A percentile compares a stretch with the other conserved stretches of the same genome.
Evolutionary conservation across 805 yeast genomes (phyloP).

Genomic region (Yueomyces sinensis): DNA sequence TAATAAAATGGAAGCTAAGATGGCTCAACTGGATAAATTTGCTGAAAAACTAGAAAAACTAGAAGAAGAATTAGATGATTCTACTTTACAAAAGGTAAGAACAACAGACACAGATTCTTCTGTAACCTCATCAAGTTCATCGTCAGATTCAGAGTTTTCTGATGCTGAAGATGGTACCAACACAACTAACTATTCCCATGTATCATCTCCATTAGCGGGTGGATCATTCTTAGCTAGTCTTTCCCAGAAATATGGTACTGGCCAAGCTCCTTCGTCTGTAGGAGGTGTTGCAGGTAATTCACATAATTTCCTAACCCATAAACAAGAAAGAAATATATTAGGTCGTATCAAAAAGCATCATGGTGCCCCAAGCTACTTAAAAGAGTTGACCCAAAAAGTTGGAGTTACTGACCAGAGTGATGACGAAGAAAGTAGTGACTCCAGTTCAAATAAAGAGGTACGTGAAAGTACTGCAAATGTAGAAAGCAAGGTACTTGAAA

Average conservation of each 20-base stretch:
- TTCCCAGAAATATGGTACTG: slow-evolving; percentile 23
- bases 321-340: slow-evolving; percentile 14
- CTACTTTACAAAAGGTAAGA: background rate
- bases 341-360: slow-evolving; percentile 19
- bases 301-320: background rate
- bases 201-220: slow-evolving; percentile 5
- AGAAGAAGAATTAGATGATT: slow-evolving; percentile 3
- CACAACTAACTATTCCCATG: slow-evolving; percentile 3
- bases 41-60: slow-evolving; percentile 11
- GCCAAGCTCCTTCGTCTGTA: slow-evolving; percentile 5
- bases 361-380: slow-evolving; percentile 13
- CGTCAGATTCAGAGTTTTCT: slow-evolving; percentile 4
- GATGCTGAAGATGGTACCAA: slow-evolving; percentile 4
- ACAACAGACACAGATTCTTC: background rate
- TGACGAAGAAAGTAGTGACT: background rate
- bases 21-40: slow-evolving; percentile 16
- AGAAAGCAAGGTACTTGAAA: background rate
- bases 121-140: slow-evolving; percentile 1
- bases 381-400: slow-evolving; percentile 15
- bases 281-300: background rate
- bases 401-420: slow-evolving; percentile 1
- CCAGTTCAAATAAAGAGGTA: background rate
- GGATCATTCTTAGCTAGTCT: slow-evolving; percentile 21
- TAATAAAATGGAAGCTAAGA: slow-evolving; percentile 7
- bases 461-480: too few relatives aligned